A percentile compares a stretch with the other conserved stretches of the same genome.
These are phyloP conservation scores for Mitragyna speciosa DNA, from an alignment of 257 asterid species.

Conservation along the genomic window DNA sequence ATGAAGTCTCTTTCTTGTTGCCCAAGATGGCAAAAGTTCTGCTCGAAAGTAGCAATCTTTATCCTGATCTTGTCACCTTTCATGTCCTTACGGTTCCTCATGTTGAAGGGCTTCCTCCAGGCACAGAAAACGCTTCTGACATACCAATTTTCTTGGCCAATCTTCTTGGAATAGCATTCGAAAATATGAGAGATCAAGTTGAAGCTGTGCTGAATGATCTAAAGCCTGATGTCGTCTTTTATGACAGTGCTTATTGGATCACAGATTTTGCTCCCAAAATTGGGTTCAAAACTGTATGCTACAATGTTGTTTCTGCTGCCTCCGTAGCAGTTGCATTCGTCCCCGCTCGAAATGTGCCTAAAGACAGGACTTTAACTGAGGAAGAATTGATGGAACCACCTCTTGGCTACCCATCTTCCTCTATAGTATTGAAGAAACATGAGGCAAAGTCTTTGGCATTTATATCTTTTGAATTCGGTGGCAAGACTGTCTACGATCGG, in stretches of 20 bases:
- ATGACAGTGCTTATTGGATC: slow-evolving; percentile 51
- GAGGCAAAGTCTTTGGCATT: slow-evolving; percentile 23
- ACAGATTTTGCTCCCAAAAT: slow-evolving; percentile 36
- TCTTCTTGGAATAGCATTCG: slow-evolving; percentile 46
- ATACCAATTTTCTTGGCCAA: slow-evolving; percentile 11
- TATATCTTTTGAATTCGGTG: neutral
- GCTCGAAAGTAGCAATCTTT: slow-evolving; percentile 32
- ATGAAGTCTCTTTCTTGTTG: slow-evolving; percentile 35
- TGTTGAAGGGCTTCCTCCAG: slow-evolving; percentile 51
- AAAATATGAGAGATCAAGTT: slow-evolving; percentile 37
- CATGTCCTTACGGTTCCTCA: slow-evolving; percentile 42
- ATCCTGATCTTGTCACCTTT: slow-evolving; percentile 40
- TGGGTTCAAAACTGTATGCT: slow-evolving; percentile 42
- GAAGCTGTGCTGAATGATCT: slow-evolving; percentile 25
- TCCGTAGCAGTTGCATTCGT: slow-evolving; percentile 15
- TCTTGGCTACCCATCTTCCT: slow-evolving; percentile 28
- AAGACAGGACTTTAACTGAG: slow-evolving; percentile 8
- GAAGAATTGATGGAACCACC: slow-evolving; percentile 19
- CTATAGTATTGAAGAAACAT: slow-evolving; percentile 6
- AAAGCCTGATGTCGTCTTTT: slow-evolving; percentile 46
- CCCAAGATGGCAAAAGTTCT: slow-evolving; percentile 29
- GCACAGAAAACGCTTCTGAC: slow-evolving; percentile 52
- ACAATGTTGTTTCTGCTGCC: slow-evolving; percentile 23
- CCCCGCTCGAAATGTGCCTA: slow-evolving; percentile 5
- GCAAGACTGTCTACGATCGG: slow-evolving; percentile 5